A percentile compares a stretch with the other conserved stretches of the same genome.
phyloP scores from a whole-genome alignment of 192 early-diverging fungal genomes.

The Powellomyces hirtus region DNA sequence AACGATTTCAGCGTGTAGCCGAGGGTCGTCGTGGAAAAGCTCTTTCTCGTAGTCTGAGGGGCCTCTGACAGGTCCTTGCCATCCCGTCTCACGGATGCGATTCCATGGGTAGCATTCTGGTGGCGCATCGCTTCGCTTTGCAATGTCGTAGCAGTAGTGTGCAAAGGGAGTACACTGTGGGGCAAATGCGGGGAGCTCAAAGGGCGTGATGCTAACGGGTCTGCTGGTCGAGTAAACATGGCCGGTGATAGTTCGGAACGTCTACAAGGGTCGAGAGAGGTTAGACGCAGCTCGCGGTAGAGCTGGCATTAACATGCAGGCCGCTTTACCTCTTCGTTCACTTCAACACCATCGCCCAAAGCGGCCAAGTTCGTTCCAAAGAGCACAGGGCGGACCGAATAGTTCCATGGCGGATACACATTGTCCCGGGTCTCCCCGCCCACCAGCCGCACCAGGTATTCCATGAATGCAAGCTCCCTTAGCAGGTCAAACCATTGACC shows the following conservation, averaged over 20 bases:
- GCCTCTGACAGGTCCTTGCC: not conserved
- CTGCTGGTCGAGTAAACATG: not conserved
- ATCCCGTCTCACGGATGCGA: not conserved
- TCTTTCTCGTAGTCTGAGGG: no score
- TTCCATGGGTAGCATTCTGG: not conserved
- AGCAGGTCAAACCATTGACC: not conserved
- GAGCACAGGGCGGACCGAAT: not conserved
- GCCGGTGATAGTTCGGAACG: not conserved
- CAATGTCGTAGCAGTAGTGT: not conserved
- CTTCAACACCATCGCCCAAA: no score
- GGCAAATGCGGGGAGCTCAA: not conserved
- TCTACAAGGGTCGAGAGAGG: no score
- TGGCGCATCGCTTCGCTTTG: not conserved
- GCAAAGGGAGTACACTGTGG: not conserved
- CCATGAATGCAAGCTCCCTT: not conserved
- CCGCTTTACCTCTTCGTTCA: no score
- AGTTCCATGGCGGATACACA: not conserved
- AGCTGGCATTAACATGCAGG: no score
- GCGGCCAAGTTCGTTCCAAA: no score
- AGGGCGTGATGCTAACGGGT: not conserved
- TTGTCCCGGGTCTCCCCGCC: not conserved
- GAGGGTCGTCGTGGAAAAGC: not conserved
- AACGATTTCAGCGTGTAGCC: not conserved
- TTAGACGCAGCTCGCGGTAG: no score
- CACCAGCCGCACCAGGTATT: not conserved